Conservation (phyloP, 78 protist genomes). For the Tieghemostelium lacteum region DNA sequence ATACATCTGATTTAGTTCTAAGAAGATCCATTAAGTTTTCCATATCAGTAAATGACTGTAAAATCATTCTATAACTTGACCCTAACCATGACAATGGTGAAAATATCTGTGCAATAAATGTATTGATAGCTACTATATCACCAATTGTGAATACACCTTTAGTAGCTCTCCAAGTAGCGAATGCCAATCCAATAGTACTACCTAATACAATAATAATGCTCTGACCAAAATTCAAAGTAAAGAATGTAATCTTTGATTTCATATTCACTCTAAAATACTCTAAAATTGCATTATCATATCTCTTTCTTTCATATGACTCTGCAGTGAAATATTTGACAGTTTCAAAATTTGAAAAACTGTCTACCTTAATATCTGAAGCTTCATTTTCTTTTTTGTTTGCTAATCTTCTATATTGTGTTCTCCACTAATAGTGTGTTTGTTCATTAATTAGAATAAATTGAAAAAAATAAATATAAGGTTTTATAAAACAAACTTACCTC, state of each 20-base stretch:
- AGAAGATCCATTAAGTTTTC: slow-evolving; percentile 79
- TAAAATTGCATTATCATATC: slow-evolving; percentile 27
- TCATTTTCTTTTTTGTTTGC: slow-evolving; percentile 72
- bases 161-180: slow-evolving; percentile 3
- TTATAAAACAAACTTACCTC: too few relatives aligned
- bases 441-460: too few relatives aligned
- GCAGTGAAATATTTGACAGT: slow-evolving; percentile 84
- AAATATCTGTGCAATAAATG: slow-evolving; percentile 78
- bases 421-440: too few relatives aligned
- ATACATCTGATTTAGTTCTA: slow-evolving; percentile 18
- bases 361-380: slow-evolving; percentile 9
- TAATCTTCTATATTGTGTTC: slow-evolving; percentile 79
- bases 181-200: slow-evolving; percentile 5
- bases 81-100: slow-evolving; percentile 89
- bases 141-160: slow-evolving; percentile 24
- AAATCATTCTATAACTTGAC: slow-evolving; percentile 79
- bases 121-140: slow-evolving; percentile 62
- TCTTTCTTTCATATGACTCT: slow-evolving; percentile 22
- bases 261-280: slow-evolving; percentile 42
- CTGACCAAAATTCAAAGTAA: slow-evolving; percentile 83
- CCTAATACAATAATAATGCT: slow-evolving; percentile 53
- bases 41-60: slow-evolving; percentile 44
- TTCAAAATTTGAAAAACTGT: slow-evolving; percentile 59
- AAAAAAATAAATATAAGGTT: too few relatives aligned
- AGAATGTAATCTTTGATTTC: slow-evolving; percentile 22